Conservation (phyloP, 805 yeast genomes). For the Myxozyma lipomycoides region DNA sequence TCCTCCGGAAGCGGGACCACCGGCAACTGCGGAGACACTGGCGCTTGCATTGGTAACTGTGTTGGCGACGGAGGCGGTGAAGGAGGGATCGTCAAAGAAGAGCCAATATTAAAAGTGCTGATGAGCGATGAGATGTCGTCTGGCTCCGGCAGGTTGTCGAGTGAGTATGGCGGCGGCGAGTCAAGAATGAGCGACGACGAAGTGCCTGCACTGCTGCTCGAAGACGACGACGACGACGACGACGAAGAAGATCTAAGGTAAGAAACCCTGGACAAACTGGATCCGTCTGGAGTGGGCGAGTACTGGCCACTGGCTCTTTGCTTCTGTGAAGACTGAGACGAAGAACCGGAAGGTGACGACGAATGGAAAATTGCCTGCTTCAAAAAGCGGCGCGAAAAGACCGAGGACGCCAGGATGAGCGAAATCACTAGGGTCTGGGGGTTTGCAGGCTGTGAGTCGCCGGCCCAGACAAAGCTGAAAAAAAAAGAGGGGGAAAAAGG, state of each 20-base stretch:
- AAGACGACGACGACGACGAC: not conserved
- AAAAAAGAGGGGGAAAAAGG: too few species aligned
- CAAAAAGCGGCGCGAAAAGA: slow-evolving; percentile 25
- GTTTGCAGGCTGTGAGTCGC: not conserved
- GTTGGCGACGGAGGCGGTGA: slow-evolving; percentile 13
- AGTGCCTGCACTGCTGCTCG: not conserved
- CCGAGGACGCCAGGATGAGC: slow-evolving; percentile 19
- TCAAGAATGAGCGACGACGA: slow-evolving; percentile 10
- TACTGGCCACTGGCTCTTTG: not conserved
- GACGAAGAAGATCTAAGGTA: not conserved
- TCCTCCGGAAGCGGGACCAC: not conserved
- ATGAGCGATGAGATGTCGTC: not conserved
- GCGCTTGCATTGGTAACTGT: slow-evolving; percentile 8
- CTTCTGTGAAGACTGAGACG: not conserved
- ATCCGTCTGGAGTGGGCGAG: slow-evolving; percentile 6
- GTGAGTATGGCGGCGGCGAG: slow-evolving; percentile 13
- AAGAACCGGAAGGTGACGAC: slow-evolving; percentile 9
- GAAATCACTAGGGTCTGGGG: not conserved
- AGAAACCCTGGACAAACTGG: slow-evolving; percentile 4
- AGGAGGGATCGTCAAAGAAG: slow-evolving; percentile 3
- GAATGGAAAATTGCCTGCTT: slow-evolving; percentile 24
- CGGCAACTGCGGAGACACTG: slow-evolving; percentile 2
- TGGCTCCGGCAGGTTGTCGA: not conserved
- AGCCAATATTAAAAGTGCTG: too few species aligned
- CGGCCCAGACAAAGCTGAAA: too few species aligned